A percentile compares a stretch with the other conserved stretches of the same genome.
Conservation (phyloP, 345 rosid genomes). For the Eucalyptus urophylla region DNA sequence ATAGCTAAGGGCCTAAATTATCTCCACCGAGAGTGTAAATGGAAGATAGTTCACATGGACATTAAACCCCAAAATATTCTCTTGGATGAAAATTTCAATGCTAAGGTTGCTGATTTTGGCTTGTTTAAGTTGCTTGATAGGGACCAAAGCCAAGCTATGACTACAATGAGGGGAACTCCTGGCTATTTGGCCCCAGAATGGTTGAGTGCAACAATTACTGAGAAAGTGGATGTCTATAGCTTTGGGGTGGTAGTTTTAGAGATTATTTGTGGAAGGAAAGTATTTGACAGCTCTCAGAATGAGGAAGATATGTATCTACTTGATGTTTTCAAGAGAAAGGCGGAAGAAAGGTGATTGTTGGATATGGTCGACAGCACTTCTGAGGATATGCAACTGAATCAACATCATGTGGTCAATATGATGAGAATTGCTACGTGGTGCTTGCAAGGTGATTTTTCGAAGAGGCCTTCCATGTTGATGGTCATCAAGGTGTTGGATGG, state of each 20-base stretch:
- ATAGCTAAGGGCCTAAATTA: constrained; percentile 18
- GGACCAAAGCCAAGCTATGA: neutral
- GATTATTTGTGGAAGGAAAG: neutral
- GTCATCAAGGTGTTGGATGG: constrained; percentile 5
- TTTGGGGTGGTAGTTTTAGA: neutral
- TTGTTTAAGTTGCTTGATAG: neutral
- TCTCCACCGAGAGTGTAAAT: constrained; percentile 14
- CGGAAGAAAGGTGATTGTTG: neutral
- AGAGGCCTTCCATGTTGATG: neutral
- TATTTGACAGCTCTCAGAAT: neutral
- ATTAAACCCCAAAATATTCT: constrained; percentile 1
- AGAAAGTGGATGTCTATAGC: constrained; percentile 1
- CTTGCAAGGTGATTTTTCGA: constrained; percentile 3
- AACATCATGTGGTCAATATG: constrained; percentile 4
- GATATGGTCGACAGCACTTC: neutral
- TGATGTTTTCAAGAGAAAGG: neutral
- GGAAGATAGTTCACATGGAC: neutral
- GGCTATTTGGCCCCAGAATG: neutral
- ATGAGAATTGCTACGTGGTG: constrained; percentile 23
- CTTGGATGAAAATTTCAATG: neutral
- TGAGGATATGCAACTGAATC: constrained; percentile 4
- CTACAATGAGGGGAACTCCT: neutral
- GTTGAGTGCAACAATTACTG: neutral
- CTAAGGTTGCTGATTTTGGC: constrained; percentile 3
- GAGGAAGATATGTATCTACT: neutral